Percentiles rank a stretch among this genome's conserved stretches.
Conservation (phyloP, 345 rosid genomes). For the Acer yangbiense region DNA sequence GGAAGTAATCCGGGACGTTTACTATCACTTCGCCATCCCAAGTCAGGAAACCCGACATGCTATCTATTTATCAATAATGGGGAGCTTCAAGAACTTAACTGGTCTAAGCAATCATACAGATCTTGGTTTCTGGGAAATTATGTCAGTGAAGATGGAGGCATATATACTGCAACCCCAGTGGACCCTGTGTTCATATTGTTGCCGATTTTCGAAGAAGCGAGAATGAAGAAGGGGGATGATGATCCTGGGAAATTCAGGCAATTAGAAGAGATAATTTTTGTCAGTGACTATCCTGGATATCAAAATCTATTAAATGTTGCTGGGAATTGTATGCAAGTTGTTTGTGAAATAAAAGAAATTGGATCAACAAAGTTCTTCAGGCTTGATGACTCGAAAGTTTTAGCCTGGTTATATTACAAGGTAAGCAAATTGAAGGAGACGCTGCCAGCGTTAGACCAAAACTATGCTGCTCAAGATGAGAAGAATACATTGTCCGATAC, state of each 20-base stretch:
- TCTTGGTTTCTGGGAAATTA: no score
- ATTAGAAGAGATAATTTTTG: no score
- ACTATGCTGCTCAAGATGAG: no score
- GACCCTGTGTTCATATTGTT: slow-evolving; percentile 85
- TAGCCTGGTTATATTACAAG: slow-evolving; percentile 81
- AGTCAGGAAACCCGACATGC: no score
- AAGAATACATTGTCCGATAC: slow-evolving; percentile 63
- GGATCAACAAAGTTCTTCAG: slow-evolving; percentile 80
- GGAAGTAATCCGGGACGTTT: no score
- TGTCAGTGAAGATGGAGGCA: slow-evolving; percentile 56
- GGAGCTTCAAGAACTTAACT: no score
- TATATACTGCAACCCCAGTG: slow-evolving; percentile 73
- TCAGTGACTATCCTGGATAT: no score
- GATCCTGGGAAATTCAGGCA: no score
- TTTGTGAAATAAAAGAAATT: slow-evolving; percentile 85
- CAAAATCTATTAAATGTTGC: slow-evolving; percentile 23
- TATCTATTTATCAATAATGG: no score
- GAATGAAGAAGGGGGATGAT: slow-evolving; percentile 55
- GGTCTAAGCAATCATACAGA: no score
- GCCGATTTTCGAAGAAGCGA: slow-evolving; percentile 81
- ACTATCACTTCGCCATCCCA: no score
- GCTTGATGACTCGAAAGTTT: slow-evolving; percentile 76
- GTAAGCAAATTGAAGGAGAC: slow-evolving; percentile 28
- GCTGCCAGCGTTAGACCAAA: no score
- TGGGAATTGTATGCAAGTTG: slow-evolving; percentile 72